Evolutionary conservation across 495 filamentous ascomycete genomes (phyloP), one percentile per base, ranked within the genome.

Genomic region (Xylaria grammica): DNA sequence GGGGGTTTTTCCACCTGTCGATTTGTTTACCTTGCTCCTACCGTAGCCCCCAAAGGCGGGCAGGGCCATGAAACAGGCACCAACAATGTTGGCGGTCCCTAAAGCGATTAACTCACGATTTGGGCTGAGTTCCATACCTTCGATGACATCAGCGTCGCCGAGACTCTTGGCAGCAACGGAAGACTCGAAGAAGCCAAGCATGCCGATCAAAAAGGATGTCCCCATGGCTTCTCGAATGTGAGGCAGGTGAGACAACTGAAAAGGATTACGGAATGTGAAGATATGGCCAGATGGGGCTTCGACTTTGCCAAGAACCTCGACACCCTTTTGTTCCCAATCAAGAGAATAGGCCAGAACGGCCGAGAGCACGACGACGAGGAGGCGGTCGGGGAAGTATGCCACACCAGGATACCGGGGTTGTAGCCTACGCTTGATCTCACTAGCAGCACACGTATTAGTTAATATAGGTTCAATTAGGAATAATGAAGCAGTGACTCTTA

Each of bases 181-280:
- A 27, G 92, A 96, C 79, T 99, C 95, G 69, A 99, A 99, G 81
- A 99, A 99, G 20, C 95, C 95, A 7, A 99, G 86, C 22, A 99
- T 82, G 4, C 93, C 92, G 60, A 99, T 97, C 32, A 98, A 80
- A 68, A 99, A 96, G 0, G 95, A 89, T 1, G 96, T 97, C 62
- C 90, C 88, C 84, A 97, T 89, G 15, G 93, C 90, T 59, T 93
- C 89, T n/a, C 88, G 87, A 45, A 97, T 87, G 70, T 97, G 87
- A 15, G 87, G 83, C 80, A 97, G 88, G 59, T 94, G 84, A 27
- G 84, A 77, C 15, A 86, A 73, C 49, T 88, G 85, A 74, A 97
- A 93, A 0, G 95, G 96, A 84, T 93, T 97, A 56, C 89, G 84
- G 69, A 97, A 93, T 0, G 84, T 79, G 74, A 98, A 97, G 4